Percentiles rank a stretch among this genome's conserved stretches.
Evolutionary conservation across 129 eudicot genomes (phyloP).

Genomic region (Pseudognaphalium luteoalbum): DNA sequence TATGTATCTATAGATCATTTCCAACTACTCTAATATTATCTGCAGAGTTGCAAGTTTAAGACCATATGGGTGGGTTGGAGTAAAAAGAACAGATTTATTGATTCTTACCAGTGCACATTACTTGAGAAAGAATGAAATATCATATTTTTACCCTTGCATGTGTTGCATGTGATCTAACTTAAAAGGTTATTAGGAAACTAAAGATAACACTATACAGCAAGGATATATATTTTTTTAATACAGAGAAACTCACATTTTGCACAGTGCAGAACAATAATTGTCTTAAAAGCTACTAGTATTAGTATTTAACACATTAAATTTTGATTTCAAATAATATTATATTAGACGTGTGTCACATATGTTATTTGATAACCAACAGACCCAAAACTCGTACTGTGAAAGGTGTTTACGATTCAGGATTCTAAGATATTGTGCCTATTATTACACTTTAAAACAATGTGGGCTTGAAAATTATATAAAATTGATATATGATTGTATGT

Average conservation of each 20-base stretch:
- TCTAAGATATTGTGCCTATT: not conserved
- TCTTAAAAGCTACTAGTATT: not conserved
- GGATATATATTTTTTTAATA: not conserved
- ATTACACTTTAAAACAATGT: no score
- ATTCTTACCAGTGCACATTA: not conserved
- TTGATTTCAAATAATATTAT: not conserved
- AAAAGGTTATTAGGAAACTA: not conserved
- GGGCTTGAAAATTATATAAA: no score
- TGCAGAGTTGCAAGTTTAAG: not conserved
- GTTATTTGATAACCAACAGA: not conserved
- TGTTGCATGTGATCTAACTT: not conserved
- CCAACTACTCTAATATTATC: not conserved
- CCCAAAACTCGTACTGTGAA: not conserved
- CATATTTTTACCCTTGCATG: not conserved
- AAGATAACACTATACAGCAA: not conserved
- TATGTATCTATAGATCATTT: not conserved
- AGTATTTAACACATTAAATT: no score
- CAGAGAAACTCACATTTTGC: not conserved
- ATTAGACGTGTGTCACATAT: not conserved
- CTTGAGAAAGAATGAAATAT: not conserved
- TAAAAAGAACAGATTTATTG: not conserved
- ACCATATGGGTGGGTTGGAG: not conserved
- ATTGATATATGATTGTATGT: not conserved
- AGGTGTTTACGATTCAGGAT: not conserved
- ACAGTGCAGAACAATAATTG: not conserved